Conservation (phyloP, 768 basidiomycete genomes). For the Leccinum fibrillosum region DNA sequence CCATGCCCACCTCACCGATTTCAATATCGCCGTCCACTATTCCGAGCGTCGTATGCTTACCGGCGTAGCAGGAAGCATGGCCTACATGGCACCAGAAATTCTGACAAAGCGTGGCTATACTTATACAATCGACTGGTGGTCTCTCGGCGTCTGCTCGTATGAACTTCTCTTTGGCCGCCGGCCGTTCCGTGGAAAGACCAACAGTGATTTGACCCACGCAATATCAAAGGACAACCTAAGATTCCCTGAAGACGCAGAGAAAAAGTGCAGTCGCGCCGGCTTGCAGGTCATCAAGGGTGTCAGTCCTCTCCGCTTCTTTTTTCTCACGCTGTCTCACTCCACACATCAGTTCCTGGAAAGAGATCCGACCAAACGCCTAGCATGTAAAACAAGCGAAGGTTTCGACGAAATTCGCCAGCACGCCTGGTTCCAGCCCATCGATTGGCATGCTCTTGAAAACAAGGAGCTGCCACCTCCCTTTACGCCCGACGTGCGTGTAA, state of each 20-base stretch:
- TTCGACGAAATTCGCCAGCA: slow-evolving; percentile 75
- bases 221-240: slow-evolving; percentile 84
- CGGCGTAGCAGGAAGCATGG: slow-evolving; percentile 97
- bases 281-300: slow-evolving; percentile 81
- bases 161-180: slow-evolving; percentile 90
- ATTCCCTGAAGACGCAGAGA: slow-evolving; percentile 89
- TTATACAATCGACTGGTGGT: slow-evolving; percentile 96
- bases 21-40: slow-evolving; percentile 98
- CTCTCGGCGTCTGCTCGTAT: slow-evolving; percentile 88
- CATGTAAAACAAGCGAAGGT: slow-evolving; percentile 80
- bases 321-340: slow-evolving; percentile 12
- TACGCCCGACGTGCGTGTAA: slow-evolving; percentile 71
- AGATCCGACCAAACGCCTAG: slow-evolving; percentile 75
- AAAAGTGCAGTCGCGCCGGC: slow-evolving; percentile 71
- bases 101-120: slow-evolving; percentile 92
- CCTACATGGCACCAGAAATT: slow-evolving; percentile 96
- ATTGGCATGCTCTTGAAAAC: slow-evolving; percentile 83
- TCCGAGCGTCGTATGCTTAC: slow-evolving; percentile 79
- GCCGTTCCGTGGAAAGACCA: slow-evolving; percentile 92
- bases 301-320: slow-evolving; percentile 31
- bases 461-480: slow-evolving; percentile 81
- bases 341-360: slow-evolving; percentile 74
- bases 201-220: slow-evolving; percentile 87
- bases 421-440: slow-evolving; percentile 85
- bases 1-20: slow-evolving; percentile 95